Conservation (phyloP, 495 filamentous ascomycete genomes). For the Tuber melanosporum region DNA sequence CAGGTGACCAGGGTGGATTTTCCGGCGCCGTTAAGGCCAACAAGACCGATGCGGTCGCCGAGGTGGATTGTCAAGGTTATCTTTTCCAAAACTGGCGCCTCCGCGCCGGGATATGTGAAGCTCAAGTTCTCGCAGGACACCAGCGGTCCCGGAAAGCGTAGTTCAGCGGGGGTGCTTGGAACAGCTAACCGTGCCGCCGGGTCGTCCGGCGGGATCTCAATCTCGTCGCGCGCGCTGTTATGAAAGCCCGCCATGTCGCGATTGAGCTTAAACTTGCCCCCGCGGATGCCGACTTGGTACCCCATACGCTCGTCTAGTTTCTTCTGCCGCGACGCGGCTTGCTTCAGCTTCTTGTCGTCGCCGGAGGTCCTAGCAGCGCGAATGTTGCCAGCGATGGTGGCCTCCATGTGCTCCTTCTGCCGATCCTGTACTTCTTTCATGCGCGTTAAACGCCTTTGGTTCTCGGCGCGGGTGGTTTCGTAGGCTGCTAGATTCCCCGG, state of each 20-base stretch:
- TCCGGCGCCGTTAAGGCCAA: slow-evolving; percentile 67
- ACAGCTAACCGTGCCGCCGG: slow-evolving; percentile 52
- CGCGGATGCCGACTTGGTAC: slow-evolving; percentile 61
- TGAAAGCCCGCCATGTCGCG: slow-evolving; percentile 61
- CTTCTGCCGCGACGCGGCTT: slow-evolving; percentile 72
- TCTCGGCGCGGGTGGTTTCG: slow-evolving; percentile 59
- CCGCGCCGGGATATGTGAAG: slow-evolving; percentile 51
- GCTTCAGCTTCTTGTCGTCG: slow-evolving; percentile 71
- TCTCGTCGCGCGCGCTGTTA: slow-evolving; percentile 52
- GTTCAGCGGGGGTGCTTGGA: slow-evolving; percentile 53
- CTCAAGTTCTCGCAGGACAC: slow-evolving; percentile 59
- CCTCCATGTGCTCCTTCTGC: slow-evolving; percentile 68
- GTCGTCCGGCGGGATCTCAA: slow-evolving; percentile 65
- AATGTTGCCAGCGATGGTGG: slow-evolving; percentile 63
- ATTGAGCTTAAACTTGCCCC: slow-evolving; percentile 70
- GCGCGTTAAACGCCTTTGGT: slow-evolving; percentile 54
- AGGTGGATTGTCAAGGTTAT: slow-evolving; percentile 59
- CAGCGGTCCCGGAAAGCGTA: slow-evolving; percentile 67
- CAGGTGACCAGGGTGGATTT: slow-evolving; percentile 65
- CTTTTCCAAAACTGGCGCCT: slow-evolving; percentile 49
- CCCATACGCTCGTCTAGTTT: slow-evolving; percentile 75
- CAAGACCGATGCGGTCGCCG: slow-evolving; percentile 64
- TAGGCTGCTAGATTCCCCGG: slow-evolving; percentile 64
- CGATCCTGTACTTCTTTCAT: slow-evolving; percentile 74
- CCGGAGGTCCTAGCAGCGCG: slow-evolving; percentile 62